Conservation (phyloP, 2,329 filamentous ascomycete species). For the Coniosporium tulheliwenetii region DNA sequence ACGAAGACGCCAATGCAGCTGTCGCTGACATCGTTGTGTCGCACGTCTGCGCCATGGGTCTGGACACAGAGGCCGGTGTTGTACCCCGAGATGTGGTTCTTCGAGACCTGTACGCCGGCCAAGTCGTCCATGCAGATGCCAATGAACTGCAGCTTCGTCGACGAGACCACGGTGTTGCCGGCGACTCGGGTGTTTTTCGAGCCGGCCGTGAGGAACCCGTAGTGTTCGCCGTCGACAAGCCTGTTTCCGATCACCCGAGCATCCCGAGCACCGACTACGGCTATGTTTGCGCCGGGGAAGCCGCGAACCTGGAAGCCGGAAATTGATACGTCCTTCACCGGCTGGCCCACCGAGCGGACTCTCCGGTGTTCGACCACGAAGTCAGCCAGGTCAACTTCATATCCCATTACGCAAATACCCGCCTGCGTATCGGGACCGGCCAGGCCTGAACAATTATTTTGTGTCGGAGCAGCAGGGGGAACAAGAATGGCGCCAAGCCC, state of each 20-base stretch:
- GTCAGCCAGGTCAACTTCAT: too few relatives aligned
- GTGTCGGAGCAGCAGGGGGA: too few relatives aligned
- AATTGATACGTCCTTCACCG: too few relatives aligned
- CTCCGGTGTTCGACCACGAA: too few relatives aligned
- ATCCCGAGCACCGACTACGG: slow-evolving; percentile 17
- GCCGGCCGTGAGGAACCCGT: slow-evolving; percentile 22
- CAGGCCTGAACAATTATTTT: too few relatives aligned
- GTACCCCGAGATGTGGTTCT: slow-evolving; percentile 17
- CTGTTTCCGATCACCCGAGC: slow-evolving; percentile 12
- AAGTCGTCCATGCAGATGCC: slow-evolving; percentile 22
- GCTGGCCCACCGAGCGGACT: too few relatives aligned
- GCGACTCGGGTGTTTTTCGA: slow-evolving; percentile 14
- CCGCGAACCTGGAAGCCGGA: too few relatives aligned
- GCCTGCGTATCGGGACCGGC: too few relatives aligned
- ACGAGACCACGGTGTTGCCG: slow-evolving; percentile 13
- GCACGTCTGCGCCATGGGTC: slow-evolving; percentile 15
- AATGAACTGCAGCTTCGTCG: slow-evolving; percentile 9
- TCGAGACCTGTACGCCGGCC: slow-evolving; percentile 10
- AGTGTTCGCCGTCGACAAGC: slow-evolving; percentile 12
- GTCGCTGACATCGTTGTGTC: slow-evolving; percentile 16
- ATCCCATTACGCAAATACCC: too few relatives aligned
- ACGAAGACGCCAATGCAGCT: slow-evolving; percentile 18
- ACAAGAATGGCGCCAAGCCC: too few relatives aligned
- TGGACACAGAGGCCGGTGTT: slow-evolving; percentile 20
- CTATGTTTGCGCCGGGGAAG: too few relatives aligned